A percentile compares a stretch with the other conserved stretches of the same genome.
These are phyloP conservation scores for Populus alba DNA, from an alignment of 345 rosid genomes.

Conservation along the genomic window DNA sequence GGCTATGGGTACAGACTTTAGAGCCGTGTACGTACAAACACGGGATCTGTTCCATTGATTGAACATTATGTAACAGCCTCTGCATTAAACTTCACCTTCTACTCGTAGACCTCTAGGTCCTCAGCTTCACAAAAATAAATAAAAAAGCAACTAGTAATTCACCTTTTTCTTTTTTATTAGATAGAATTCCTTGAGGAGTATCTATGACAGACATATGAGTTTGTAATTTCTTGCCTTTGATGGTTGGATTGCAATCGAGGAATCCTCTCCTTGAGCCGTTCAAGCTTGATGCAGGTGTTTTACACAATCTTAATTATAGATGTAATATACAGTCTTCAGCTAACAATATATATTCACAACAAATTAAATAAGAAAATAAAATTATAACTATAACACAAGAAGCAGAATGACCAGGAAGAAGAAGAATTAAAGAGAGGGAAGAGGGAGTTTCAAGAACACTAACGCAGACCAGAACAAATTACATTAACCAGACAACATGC, in stretches of 20 bases:
- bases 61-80: not conserved
- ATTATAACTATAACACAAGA: not conserved
- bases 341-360: not conserved
- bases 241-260: not conserved
- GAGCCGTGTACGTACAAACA: slow-evolving; percentile 8
- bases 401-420: not conserved
- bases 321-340: not conserved
- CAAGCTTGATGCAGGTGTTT: too few relatives aligned
- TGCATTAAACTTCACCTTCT: slow-evolving; percentile 1
- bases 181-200: too few relatives aligned
- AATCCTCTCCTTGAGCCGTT: not conserved
- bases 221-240: too few relatives aligned
- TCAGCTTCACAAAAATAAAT: not conserved
- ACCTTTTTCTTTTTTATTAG: too few relatives aligned
- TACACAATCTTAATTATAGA: too few relatives aligned
- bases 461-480: not conserved
- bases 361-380: too few relatives aligned
- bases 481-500: slow-evolving; percentile 2
- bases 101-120: not conserved
- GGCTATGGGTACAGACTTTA: not conserved
- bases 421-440: slow-evolving; percentile 1
- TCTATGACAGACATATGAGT: too few relatives aligned
- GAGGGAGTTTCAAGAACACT: not conserved
- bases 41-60: slow-evolving; percentile 1
- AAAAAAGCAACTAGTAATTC: not conserved